Conservation (phyloP, 345 rosid genomes). For the Laguncularia racemosa region DNA sequence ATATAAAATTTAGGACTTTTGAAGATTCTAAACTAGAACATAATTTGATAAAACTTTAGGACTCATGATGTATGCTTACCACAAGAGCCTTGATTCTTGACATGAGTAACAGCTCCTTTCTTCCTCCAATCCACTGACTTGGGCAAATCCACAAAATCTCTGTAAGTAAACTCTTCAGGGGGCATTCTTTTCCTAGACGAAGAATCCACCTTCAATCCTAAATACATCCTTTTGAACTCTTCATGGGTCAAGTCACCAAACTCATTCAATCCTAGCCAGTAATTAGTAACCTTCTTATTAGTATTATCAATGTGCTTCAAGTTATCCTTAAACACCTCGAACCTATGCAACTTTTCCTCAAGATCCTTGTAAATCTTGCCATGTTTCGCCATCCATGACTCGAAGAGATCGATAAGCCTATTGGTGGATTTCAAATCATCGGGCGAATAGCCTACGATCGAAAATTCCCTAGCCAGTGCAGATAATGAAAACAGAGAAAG, state of each 20-base stretch:
- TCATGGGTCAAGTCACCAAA: conserved; percentile 75
- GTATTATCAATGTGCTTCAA: conserved; percentile 67
- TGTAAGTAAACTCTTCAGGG: conserved; percentile 26
- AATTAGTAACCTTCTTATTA: conserved; percentile 48
- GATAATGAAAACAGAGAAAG: conserved; percentile 5
- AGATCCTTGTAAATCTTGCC: conserved; percentile 45
- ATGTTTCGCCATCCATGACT: conserved; percentile 66
- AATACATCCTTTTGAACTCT: conserved; percentile 59
- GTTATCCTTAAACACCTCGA: conserved; percentile 68
- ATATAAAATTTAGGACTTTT: too few relatives aligned
- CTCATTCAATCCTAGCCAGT: conserved; percentile 77
- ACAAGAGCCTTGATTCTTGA: conserved; percentile 81
- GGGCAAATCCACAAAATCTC: conserved; percentile 39
- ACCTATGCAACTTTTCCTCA: conserved; percentile 60
- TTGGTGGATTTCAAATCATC: conserved; percentile 50
- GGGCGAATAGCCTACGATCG: conserved; percentile 66
- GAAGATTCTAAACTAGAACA: background rate
- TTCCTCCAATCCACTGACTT: conserved; percentile 77
- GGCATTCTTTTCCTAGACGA: conserved; percentile 14
- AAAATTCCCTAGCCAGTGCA: conserved; percentile 41
- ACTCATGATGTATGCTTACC: conserved; percentile 26
- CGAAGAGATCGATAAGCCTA: conserved; percentile 55
- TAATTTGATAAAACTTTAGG: background rate
- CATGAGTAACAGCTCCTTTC: conserved; percentile 59
- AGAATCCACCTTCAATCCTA: conserved; percentile 36